Base-by-base conservation (phyloP, 805 yeast genomes). In the Wickerhamomyces canadensis region DNA sequence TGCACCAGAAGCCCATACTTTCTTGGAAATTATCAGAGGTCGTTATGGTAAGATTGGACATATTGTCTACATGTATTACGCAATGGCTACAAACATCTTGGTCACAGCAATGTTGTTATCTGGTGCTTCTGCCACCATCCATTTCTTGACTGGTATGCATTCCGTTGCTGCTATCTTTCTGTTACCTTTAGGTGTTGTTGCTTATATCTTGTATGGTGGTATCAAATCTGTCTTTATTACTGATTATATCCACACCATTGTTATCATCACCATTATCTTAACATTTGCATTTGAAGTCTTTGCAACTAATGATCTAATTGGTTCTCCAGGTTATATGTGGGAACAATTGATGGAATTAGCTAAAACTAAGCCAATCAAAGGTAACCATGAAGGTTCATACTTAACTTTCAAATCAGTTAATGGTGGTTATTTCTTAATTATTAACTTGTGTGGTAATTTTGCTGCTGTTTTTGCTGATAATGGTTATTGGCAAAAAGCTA, bases 1-100 rank as follows among this genome's bases (percentile, higher is more conserved):
- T 47, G 96, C 96, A 12, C 96, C 97, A 4, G 81, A 78, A 34
- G 94, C 94, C 2, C 97, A 89, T 63, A 87, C 96, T 1, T 89
- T 84, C 60, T 68, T 87, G 48, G 98, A 89, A 62, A 83, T 88
- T 38, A 74, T 89, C 47, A 78, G 74, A 49, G 81, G 78, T 1
- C 70, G 98, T 44, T 89, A 85, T 54, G 97, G 97, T 15, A 64
- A 70, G n/a, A 50, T 62, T 15, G 81, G 89, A 6, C 97, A 89
- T 56, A 61, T 61, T 19, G 76, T 80, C 6, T 84, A 67, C 58
- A 67, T 84, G 57, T 80, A 81, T 58, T 88, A 84, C 65, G 96
- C 93, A 1, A 63, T 86, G 37, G 89, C 89, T 6, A 86, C 96
- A 25, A 89, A 89, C 57, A 77, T 89, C 43, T 68, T 89, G 43